phyloP scores from a whole-genome alignment of 768 basidiomycete genomes.

The Hericium coralloides region DNA sequence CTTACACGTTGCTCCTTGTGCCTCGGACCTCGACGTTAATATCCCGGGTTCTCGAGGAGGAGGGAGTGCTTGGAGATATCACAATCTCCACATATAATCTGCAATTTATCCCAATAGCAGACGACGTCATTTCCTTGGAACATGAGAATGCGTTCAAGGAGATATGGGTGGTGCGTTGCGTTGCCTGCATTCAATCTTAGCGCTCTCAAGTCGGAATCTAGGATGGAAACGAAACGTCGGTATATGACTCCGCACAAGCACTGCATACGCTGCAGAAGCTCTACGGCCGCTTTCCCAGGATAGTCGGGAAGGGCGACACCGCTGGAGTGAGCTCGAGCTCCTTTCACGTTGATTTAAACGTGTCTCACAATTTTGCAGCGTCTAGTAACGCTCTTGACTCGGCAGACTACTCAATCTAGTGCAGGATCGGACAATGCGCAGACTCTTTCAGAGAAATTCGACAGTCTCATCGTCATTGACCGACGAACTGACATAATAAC shows the following conservation, averaged over 20 bases:
- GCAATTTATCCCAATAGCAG: conserved; percentile 89
- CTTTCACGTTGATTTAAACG: background rate
- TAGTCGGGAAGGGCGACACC: conserved; percentile 88
- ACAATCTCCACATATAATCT: conserved; percentile 81
- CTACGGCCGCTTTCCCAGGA: conserved; percentile 85
- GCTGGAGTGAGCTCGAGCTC: conserved; percentile 45
- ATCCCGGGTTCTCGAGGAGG: conserved; percentile 81
- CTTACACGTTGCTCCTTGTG: conserved; percentile 80
- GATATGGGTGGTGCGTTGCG: conserved; percentile 72
- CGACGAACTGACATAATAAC: conserved; percentile 93
- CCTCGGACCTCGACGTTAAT: conserved; percentile 85
- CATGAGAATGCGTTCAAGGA: conserved; percentile 79
- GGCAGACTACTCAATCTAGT: conserved; percentile 39
- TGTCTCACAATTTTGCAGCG: conserved; percentile 37
- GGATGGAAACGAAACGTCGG: conserved; percentile 89
- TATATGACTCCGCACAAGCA: conserved; percentile 86
- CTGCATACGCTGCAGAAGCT: conserved; percentile 74
- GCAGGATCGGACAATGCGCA: conserved; percentile 32
- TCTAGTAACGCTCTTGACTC: conserved; percentile 61
- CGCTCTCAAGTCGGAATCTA: conserved; percentile 22
- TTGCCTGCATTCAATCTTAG: background rate
- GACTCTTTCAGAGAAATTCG: conserved; percentile 53
- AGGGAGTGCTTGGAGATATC: conserved; percentile 96
- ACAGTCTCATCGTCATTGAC: conserved; percentile 84
- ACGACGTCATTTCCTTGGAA: conserved; percentile 90